Evolutionary conservation across 495 filamentous ascomycete genomes (phyloP).

Genomic region (Aspergillus haitiensis): DNA sequence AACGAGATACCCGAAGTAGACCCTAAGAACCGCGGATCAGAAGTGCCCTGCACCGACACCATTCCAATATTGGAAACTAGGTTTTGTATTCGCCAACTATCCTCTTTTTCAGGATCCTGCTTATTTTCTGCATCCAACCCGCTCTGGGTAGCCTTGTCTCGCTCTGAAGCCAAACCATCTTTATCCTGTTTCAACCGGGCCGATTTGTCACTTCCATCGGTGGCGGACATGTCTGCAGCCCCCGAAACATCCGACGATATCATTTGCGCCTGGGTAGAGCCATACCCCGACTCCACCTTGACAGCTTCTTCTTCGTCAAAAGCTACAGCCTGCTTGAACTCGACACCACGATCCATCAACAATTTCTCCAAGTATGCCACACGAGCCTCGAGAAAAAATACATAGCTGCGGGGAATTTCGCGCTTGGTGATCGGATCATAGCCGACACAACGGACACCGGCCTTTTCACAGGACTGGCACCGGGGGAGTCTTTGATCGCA

Average conservation of each 20-base stretch:
- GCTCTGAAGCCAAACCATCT: slow-evolving; percentile 17
- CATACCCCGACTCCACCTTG: slow-evolving; percentile 38
- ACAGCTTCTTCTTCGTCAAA: slow-evolving; percentile 64
- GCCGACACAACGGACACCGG: slow-evolving; percentile 82
- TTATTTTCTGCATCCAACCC: slow-evolving; percentile 25
- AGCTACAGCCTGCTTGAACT: slow-evolving; percentile 71
- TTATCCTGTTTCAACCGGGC: slow-evolving; percentile 31
- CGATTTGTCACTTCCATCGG: slow-evolving; percentile 24
- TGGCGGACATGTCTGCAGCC: slow-evolving; percentile 22
- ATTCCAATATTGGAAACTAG: slow-evolving; percentile 75
- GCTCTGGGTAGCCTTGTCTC: slow-evolving; percentile 41
- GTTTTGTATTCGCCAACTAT: slow-evolving; percentile 65
- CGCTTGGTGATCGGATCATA: slow-evolving; percentile 95
- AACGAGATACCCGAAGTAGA: slow-evolving; percentile 92
- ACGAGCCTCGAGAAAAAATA: slow-evolving; percentile 88
- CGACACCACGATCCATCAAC: slow-evolving; percentile 65
- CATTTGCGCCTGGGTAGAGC: slow-evolving; percentile 28
- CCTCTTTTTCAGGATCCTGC: slow-evolving; percentile 47
- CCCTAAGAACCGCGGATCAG: slow-evolving; percentile 77
- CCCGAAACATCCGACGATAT: slow-evolving; percentile 14
- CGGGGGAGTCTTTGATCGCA: slow-evolving; percentile 91
- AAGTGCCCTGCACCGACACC: slow-evolving; percentile 72
- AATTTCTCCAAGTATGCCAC: slow-evolving; percentile 81
- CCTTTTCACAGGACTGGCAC: slow-evolving; percentile 89
- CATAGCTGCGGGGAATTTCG: slow-evolving; percentile 92